phyloP scores from a whole-genome alignment of 2,329 filamentous ascomycete species.

The Sordariomycetes sp. region DNA sequence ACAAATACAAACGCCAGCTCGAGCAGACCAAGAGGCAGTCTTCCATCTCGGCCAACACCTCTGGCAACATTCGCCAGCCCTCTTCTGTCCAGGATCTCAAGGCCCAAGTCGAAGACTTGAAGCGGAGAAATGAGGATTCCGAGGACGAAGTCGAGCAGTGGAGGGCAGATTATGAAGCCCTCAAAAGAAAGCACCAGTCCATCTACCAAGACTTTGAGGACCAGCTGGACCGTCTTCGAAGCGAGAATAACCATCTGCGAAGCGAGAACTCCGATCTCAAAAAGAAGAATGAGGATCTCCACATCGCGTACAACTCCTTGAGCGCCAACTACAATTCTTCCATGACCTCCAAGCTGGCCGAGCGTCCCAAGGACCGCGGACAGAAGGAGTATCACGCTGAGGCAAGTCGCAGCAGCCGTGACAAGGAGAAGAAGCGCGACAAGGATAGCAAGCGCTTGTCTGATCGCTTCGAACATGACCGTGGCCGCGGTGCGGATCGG shows the following conservation, averaged over 20 bases:
- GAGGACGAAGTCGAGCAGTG: too few relatives aligned
- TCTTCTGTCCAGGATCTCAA: not conserved
- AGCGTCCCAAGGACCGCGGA: conserved; percentile 16
- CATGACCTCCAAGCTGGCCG: conserved; percentile 13
- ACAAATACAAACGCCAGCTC: conserved; percentile 15
- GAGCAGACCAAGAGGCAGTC: conserved; percentile 17
- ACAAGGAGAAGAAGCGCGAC: conserved; percentile 10
- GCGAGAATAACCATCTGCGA: not conserved
- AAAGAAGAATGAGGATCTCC: conserved; percentile 11
- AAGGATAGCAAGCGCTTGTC: conserved; percentile 22
- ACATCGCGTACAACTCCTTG: conserved; percentile 8
- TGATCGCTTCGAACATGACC: conserved; percentile 20
- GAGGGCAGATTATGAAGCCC: too few relatives aligned
- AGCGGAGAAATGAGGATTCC: too few relatives aligned
- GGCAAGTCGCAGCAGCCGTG: conserved; percentile 11
- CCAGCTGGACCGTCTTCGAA: too few relatives aligned
- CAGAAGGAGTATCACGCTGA: conserved; percentile 5
- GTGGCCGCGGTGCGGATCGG: not conserved
- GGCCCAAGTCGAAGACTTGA: too few relatives aligned
- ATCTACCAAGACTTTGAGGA: too few relatives aligned
- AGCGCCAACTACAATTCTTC: conserved; percentile 9
- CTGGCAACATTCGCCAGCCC: not conserved
- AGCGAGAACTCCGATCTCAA: conserved; percentile 6
- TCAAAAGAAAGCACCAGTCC: too few relatives aligned
- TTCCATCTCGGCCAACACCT: not conserved